phyloP scores from a whole-genome alignment of 306 rosid genomes.

The Pyrus communis region DNA sequence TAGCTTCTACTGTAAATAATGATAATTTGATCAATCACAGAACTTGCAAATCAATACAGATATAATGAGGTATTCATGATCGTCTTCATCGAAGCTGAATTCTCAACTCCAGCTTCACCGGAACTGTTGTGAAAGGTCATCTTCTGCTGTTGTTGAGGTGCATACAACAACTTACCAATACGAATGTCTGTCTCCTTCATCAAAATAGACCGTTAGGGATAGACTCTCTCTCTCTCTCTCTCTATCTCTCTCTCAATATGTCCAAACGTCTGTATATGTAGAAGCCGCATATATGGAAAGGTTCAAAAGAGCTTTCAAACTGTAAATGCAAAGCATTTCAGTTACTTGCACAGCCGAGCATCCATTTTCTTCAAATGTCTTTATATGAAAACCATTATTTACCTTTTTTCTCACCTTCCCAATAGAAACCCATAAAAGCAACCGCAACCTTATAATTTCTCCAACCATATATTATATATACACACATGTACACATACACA shows the following conservation, averaged over 20 bases:
- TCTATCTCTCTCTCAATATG: neutral
- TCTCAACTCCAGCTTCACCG: neutral
- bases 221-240: slow-evolving; percentile 6
- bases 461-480: slow-evolving; percentile 1
- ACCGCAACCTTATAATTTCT: slow-evolving; percentile 24
- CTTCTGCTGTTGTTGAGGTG: slow-evolving; percentile 18
- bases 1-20: neutral
- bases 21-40: neutral
- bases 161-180: slow-evolving; percentile 2
- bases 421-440: slow-evolving; percentile 52
- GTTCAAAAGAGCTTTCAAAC: slow-evolving; percentile 57
- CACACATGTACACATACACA: neutral
- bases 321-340: slow-evolving; percentile 35
- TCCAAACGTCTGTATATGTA: neutral
- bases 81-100: slow-evolving; percentile 8
- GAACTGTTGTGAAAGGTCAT: slow-evolving; percentile 16
- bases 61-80: neutral
- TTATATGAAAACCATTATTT: slow-evolving; percentile 57
- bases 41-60: neutral
- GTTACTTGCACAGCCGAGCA: slow-evolving; percentile 43
- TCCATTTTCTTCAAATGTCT: slow-evolving; percentile 43
- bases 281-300: slow-evolving; percentile 29
- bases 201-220: slow-evolving; percentile 37
- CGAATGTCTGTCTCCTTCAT: neutral
- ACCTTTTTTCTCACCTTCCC: slow-evolving; percentile 53